These are phyloP conservation scores for Phyllosticta citriasiana DNA, from an alignment of 2,329 filamentous ascomycete genomes.

Conservation along the genomic window DNA sequence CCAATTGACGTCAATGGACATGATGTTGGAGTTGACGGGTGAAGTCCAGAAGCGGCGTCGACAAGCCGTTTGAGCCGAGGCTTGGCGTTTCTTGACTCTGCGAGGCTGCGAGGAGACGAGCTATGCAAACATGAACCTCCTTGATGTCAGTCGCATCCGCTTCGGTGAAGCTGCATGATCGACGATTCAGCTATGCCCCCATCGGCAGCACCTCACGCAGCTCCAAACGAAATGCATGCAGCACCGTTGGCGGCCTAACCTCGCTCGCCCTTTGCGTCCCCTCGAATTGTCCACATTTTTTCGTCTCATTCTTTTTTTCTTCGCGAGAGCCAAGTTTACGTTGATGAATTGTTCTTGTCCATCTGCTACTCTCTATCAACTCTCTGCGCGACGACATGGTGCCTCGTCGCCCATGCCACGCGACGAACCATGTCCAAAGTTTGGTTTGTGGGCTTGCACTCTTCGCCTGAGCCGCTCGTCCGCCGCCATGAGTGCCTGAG, in stretches of 20 bases:
- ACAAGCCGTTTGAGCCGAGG: not conserved
- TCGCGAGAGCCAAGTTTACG: slow-evolving; percentile 1
- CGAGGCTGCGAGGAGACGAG: not conserved
- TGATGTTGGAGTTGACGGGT: slow-evolving; percentile 28
- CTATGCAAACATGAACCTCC: slow-evolving; percentile 15
- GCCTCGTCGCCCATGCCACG: not conserved
- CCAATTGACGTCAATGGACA: slow-evolving; percentile 99
- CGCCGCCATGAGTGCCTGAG: not conserved
- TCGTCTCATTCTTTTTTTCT: slow-evolving; percentile 14
- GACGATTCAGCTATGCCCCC: slow-evolving; percentile 1
- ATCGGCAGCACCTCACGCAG: not conserved
- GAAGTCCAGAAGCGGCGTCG: not conserved
- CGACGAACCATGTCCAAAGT: not conserved
- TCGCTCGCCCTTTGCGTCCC: not conserved
- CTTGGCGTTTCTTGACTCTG: slow-evolving; percentile 1
- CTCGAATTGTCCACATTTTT: slow-evolving; percentile 17
- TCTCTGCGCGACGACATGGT: not conserved
- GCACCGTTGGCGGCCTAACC: slow-evolving; percentile 24
- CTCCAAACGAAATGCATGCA: slow-evolving; percentile 15
- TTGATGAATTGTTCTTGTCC: not conserved
- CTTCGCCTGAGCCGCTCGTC: slow-evolving; percentile 4
- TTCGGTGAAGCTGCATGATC: not conserved
- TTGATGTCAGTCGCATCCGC: slow-evolving; percentile 22
- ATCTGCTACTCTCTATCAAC: not conserved
- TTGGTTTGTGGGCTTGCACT: not conserved